Evolutionary conservation across 441 rosid species (phyloP).

Genomic region (Gossypium davidsonii): DNA sequence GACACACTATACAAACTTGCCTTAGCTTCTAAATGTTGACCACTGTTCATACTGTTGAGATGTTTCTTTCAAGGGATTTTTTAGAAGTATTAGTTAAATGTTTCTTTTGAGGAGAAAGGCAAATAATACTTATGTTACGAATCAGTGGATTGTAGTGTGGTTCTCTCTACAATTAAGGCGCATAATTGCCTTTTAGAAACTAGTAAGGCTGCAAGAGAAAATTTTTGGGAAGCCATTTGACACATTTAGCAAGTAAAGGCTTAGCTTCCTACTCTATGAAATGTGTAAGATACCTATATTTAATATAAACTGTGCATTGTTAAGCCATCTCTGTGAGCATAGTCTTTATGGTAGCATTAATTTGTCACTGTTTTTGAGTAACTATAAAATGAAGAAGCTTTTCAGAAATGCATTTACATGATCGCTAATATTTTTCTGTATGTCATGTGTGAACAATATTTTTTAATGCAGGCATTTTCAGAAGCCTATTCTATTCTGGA

Average conservation of each 20-base stretch:
- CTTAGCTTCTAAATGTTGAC: neutral
- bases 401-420: neutral
- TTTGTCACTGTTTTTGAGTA: neutral
- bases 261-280: neutral
- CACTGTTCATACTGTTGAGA: neutral
- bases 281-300: conserved; percentile 1
- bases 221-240: conserved; percentile 1
- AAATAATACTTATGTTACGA: neutral
- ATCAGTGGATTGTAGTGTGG: conserved; percentile 4
- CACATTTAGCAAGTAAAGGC: neutral
- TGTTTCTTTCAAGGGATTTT: neutral
- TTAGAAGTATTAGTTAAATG: neutral
- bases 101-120: neutral
- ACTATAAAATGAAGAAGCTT: neutral
- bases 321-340: conserved; percentile 5
- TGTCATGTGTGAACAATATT: conserved; percentile 9
- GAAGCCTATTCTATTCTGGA: conserved; percentile 86
- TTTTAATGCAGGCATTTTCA: conserved; percentile 77
- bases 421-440: conserved; percentile 4
- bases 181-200: neutral
- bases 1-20: neutral
- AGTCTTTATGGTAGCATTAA: neutral
- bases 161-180: neutral
- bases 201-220: neutral
- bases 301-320: neutral